Evolutionary conservation across 805 yeast genomes (phyloP).

Genomic region (Kregervanrija fluxuum): DNA sequence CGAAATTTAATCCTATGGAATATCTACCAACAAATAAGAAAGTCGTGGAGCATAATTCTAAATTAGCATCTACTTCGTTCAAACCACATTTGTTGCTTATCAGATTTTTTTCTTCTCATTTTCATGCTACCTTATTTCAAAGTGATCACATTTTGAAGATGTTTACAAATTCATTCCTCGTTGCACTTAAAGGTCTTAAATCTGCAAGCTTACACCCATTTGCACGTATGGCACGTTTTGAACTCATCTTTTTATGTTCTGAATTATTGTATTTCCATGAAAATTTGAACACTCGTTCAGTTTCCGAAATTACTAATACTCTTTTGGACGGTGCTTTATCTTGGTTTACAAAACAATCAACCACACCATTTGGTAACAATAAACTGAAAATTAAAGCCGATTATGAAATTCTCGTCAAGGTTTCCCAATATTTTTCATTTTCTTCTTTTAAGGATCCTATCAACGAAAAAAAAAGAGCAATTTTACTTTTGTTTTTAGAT

Average conservation of each 20-base stretch:
- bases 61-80: slow-evolving; percentile 37
- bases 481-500: slow-evolving; percentile 57
- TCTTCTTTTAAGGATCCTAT: slow-evolving; percentile 17
- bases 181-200: slow-evolving; percentile 45
- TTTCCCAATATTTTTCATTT: slow-evolving; percentile 30
- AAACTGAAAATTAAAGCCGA: slow-evolving; percentile 65
- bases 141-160: slow-evolving; percentile 62
- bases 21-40: slow-evolving; percentile 77
- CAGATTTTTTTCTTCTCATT: slow-evolving; percentile 62
- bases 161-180: slow-evolving; percentile 53
- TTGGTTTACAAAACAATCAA: slow-evolving; percentile 64
- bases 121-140: slow-evolving; percentile 70
- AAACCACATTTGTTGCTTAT: slow-evolving; percentile 67
- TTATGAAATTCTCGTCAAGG: slow-evolving; percentile 46
- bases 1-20: slow-evolving; percentile 73
- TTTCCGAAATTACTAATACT: slow-evolving; percentile 37
- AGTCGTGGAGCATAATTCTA: slow-evolving; percentile 45
- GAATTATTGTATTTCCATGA: slow-evolving; percentile 54
- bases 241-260: slow-evolving; percentile 60
- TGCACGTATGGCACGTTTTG: slow-evolving; percentile 69
- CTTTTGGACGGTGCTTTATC: slow-evolving; percentile 62
- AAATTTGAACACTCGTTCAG: slow-evolving; percentile 40
- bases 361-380: slow-evolving; percentile 84
- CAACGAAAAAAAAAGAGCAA: slow-evolving; percentile 42
- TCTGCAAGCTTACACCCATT: slow-evolving; percentile 77